These are phyloP conservation scores for Fonsecaea monophora DNA, from an alignment of 2,329 filamentous ascomycete genomes.

Conservation along the genomic window DNA sequence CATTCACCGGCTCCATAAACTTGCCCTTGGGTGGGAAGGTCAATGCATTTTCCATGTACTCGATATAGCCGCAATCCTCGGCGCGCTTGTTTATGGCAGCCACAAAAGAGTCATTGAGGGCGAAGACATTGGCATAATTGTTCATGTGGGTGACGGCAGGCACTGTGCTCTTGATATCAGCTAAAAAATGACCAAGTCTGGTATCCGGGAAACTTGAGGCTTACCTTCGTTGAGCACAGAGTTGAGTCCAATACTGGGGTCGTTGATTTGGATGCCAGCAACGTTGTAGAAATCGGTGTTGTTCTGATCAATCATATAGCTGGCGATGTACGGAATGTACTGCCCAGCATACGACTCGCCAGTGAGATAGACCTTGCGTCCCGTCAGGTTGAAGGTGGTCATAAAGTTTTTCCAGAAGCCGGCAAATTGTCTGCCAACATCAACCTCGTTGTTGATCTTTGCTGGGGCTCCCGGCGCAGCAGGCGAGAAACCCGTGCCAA, in stretches of 20 bases:
- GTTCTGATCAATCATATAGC: slow-evolving; percentile 58
- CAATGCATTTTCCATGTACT: slow-evolving; percentile 59
- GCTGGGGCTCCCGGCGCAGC: slow-evolving; percentile 45
- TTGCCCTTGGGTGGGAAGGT: slow-evolving; percentile 64
- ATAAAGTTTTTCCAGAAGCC: slow-evolving; percentile 64
- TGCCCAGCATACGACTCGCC: slow-evolving; percentile 62
- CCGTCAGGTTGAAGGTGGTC: slow-evolving; percentile 60
- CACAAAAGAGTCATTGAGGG: slow-evolving; percentile 37
- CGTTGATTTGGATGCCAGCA: slow-evolving; percentile 58
- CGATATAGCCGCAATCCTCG: slow-evolving; percentile 55
- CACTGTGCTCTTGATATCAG: slow-evolving; percentile 24
- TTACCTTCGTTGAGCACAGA: slow-evolving; percentile 42
- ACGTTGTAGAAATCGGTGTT: slow-evolving; percentile 60
- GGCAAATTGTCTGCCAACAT: slow-evolving; percentile 55
- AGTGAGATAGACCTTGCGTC: slow-evolving; percentile 62
- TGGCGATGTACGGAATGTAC: slow-evolving; percentile 53
- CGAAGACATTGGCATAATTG: slow-evolving; percentile 42
- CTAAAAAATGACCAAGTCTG: background rate
- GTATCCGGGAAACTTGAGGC: background rate
- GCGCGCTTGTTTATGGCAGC: slow-evolving; percentile 50
- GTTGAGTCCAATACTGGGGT: slow-evolving; percentile 54
- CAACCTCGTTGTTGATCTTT: slow-evolving; percentile 56
- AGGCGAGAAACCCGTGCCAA: slow-evolving; percentile 67
- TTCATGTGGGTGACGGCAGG: slow-evolving; percentile 51
- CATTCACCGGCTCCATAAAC: slow-evolving; percentile 41